phyloP scores from a whole-genome alignment of 2,329 filamentous ascomycete genomes.

The Phyllosticta capitalensis region DNA sequence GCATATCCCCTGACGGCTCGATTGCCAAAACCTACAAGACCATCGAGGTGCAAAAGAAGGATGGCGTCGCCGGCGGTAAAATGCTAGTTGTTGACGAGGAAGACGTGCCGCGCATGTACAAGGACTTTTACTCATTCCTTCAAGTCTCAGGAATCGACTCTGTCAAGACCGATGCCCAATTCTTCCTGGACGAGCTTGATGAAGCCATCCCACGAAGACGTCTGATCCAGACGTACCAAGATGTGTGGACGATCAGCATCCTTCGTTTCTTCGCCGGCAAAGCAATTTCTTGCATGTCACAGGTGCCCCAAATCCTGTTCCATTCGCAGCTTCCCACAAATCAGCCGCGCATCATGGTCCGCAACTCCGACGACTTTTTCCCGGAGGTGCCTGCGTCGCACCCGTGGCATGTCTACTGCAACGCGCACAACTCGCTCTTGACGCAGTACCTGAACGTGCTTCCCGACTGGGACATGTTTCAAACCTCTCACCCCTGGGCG shows the following conservation, averaged over 20 bases:
- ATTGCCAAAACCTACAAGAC: slow-evolving; percentile 76
- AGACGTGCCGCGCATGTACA: slow-evolving; percentile 68
- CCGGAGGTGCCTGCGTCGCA: slow-evolving; percentile 72
- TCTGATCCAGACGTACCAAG: slow-evolving; percentile 67
- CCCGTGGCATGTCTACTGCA: slow-evolving; percentile 91
- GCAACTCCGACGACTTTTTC: slow-evolving; percentile 90
- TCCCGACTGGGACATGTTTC: slow-evolving; percentile 76
- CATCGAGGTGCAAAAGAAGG: slow-evolving; percentile 44
- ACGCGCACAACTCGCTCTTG: slow-evolving; percentile 79
- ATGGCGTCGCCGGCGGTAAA: slow-evolving; percentile 50
- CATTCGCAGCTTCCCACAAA: slow-evolving; percentile 71
- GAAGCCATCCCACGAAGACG: slow-evolving; percentile 60
- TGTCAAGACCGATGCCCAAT: slow-evolving; percentile 91
- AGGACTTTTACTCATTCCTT: slow-evolving; percentile 86
- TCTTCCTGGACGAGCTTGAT: slow-evolving; percentile 68
- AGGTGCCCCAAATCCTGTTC: slow-evolving; percentile 77
- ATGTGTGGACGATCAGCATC: slow-evolving; percentile 73
- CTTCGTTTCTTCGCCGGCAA: slow-evolving; percentile 69
- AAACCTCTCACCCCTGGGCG: slow-evolving; percentile 59
- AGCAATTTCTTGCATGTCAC: slow-evolving; percentile 90
- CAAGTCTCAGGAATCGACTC: slow-evolving; percentile 64
- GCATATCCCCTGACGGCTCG: slow-evolving; percentile 63
- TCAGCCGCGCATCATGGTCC: slow-evolving; percentile 61
- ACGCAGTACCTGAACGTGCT: slow-evolving; percentile 78
- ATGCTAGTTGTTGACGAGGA: slow-evolving; percentile 66